These are phyloP conservation scores for Hypoxylon rickii DNA, from an alignment of 495 filamentous ascomycete genomes.

Conservation along the genomic window DNA sequence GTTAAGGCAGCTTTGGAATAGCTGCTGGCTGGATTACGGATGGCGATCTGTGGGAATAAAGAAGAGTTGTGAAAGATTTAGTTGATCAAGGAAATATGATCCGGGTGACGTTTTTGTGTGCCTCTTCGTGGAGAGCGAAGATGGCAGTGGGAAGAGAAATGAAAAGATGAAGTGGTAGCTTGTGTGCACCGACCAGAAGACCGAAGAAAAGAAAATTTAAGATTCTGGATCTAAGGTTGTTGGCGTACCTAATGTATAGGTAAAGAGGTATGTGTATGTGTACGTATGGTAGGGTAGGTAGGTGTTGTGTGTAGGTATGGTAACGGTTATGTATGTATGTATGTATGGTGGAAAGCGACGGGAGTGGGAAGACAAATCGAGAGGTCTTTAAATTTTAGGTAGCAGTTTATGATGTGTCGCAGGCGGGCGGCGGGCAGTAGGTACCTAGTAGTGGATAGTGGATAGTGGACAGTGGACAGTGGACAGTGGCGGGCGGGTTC, in stretches of 20 bases:
- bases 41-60: constrained; percentile 3
- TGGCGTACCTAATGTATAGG: too few species aligned
- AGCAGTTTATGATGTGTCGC: constrained; percentile 36
- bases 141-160: not conserved
- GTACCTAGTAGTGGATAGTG: too few species aligned
- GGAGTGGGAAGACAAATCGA: constrained; percentile 22
- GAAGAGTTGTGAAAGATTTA: constrained; percentile 4
- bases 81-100: not conserved
- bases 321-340: too few species aligned
- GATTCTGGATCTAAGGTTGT: too few species aligned
- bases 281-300: not conserved
- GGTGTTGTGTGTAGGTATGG: too few species aligned
- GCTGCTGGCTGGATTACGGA: constrained; percentile 23
- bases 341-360: constrained; percentile 29
- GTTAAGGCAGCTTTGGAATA: constrained; percentile 42
- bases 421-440: constrained; percentile 23
- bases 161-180: not conserved
- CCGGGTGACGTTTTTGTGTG: too few species aligned
- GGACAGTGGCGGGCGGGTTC: not conserved
- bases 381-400: constrained; percentile 33
- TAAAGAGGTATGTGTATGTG: too few species aligned
- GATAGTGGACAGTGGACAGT: too few species aligned
- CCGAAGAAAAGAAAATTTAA: not conserved
- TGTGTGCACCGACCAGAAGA: constrained; percentile 3
- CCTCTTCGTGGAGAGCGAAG: too few species aligned